Conservation (phyloP, 225 moss, liverwort and hornwort species). For the Polytrichum formosum region DNA sequence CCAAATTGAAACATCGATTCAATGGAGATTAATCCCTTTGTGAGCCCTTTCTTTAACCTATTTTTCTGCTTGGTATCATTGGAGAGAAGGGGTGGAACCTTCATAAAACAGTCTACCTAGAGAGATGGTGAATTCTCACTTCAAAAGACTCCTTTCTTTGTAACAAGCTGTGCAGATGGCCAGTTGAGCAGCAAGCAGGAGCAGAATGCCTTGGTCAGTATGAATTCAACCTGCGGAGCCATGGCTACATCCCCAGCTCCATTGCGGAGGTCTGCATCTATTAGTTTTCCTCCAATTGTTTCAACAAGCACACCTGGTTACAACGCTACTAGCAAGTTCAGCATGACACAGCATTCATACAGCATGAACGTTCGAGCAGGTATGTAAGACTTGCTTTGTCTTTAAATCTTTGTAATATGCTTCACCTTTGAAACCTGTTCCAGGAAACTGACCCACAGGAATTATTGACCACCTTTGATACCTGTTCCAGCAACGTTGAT, state of each 20-base stretch:
- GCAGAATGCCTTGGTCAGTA: slow-evolving; percentile 24
- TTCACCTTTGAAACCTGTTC: no score
- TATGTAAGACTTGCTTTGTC: background rate
- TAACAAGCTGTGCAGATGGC: background rate
- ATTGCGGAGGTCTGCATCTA: slow-evolving; percentile 15
- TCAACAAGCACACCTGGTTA: background rate
- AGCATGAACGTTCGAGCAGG: slow-evolving; percentile 23
- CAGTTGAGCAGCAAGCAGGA: slow-evolving; percentile 27
- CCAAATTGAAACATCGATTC: background rate
- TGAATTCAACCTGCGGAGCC: slow-evolving; percentile 19
- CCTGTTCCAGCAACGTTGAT: no score
- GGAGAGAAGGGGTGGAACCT: no score
- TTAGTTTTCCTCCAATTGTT: slow-evolving; percentile 9
- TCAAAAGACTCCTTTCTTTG: background rate
- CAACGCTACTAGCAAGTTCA: slow-evolving; percentile 15
- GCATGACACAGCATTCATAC: slow-evolving; percentile 17
- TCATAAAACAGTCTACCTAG: background rate
- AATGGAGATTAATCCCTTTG: background rate
- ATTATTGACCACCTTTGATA: no score
- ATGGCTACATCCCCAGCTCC: slow-evolving; percentile 13
- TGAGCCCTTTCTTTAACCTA: no score
- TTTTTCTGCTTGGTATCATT: no score
- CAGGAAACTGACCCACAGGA: no score
- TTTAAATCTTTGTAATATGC: background rate
- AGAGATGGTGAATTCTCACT: background rate